Conservation (phyloP, 331 rosid genomes). For the Arachis monticola region DNA sequence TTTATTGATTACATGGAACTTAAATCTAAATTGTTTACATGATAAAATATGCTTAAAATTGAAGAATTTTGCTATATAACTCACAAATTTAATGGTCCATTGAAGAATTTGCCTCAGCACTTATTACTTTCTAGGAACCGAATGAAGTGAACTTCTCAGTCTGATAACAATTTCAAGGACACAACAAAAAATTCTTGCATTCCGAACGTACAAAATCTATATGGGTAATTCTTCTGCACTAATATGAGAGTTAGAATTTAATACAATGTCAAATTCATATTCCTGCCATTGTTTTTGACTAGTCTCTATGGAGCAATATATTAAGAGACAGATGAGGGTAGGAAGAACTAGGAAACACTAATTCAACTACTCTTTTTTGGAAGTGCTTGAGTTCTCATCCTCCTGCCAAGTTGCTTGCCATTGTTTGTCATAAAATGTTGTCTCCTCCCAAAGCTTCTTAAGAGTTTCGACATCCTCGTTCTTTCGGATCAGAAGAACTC, state of each 20-base stretch:
- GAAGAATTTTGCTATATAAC: too few species aligned
- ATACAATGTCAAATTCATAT: constrained; percentile 39
- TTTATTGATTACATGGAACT: too few species aligned
- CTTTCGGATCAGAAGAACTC: constrained; percentile 89
- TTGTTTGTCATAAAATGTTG: constrained; percentile 94
- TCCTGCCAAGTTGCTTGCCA: constrained; percentile 99
- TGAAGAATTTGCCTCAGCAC: too few species aligned
- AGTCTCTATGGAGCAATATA: constrained; percentile 32
- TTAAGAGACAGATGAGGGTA: constrained; percentile 8
- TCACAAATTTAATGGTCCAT: too few species aligned
- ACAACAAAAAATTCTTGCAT: constrained; percentile 9
- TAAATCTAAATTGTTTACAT: too few species aligned
- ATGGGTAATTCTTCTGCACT: constrained; percentile 32
- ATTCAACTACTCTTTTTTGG: constrained; percentile 56
- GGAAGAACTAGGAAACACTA: constrained; percentile 32
- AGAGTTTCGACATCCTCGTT: constrained; percentile 81
- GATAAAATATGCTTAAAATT: too few species aligned
- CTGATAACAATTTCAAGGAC: constrained; percentile 15
- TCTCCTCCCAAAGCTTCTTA: constrained; percentile 84
- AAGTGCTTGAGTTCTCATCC: constrained; percentile 61
- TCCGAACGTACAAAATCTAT: constrained; percentile 24
- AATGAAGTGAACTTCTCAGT: constrained; percentile 12
- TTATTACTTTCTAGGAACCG: not conserved
- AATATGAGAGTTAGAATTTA: constrained; percentile 25
- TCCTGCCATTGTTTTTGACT: constrained; percentile 34